Conservation (phyloP, 2,329 filamentous ascomycete species). For the Fusarium udum region DNA sequence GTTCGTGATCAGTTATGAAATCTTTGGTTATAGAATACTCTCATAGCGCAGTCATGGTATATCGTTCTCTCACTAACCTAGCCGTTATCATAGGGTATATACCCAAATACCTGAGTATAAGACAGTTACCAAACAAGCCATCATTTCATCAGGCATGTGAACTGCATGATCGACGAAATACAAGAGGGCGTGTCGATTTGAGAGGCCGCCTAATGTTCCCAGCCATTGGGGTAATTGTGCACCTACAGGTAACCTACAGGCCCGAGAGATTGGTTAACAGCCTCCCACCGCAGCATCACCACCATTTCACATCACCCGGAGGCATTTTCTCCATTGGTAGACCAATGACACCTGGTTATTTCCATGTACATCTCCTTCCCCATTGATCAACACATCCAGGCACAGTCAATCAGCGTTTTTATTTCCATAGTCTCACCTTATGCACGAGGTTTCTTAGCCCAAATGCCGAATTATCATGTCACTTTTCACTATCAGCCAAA, state of each 20-base stretch:
- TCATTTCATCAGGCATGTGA: conserved; percentile 9
- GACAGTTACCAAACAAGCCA: background rate
- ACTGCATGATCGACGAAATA: conserved; percentile 34
- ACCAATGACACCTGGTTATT: background rate
- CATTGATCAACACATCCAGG: conserved; percentile 10
- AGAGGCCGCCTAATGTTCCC: conserved; percentile 3
- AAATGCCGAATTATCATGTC: background rate
- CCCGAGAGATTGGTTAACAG: conserved; percentile 1
- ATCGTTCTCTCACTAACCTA: fast-evolving
- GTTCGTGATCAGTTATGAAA: no score
- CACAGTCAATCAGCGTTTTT: background rate
- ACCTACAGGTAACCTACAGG: background rate
- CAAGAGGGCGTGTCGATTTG: conserved; percentile 27
- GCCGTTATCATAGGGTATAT: background rate
- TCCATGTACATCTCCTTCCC: conserved; percentile 23
- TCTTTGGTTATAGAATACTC: background rate
- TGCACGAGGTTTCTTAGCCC: background rate
- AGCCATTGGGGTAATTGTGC: conserved; percentile 5
- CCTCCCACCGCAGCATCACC: background rate
- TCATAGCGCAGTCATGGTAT: background rate
- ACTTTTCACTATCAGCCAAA: background rate
- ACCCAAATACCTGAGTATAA: background rate
- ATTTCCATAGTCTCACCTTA: background rate
- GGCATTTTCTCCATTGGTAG: conserved; percentile 14
- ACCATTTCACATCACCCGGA: background rate